Conservation (phyloP, 345 rosid species). For the Gossypium australe region DNA sequence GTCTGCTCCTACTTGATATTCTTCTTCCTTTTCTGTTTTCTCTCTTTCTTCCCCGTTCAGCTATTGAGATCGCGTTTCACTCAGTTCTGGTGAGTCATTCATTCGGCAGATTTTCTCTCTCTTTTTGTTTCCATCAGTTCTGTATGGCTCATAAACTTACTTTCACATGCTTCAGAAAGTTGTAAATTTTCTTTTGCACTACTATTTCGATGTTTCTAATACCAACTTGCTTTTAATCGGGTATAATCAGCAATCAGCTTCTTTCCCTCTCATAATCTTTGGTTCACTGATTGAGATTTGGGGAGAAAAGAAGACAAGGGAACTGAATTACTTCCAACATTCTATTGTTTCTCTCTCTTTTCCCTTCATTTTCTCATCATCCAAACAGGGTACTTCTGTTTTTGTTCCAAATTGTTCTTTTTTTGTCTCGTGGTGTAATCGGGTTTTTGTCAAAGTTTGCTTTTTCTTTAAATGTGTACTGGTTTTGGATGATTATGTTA, state of each 20-base stretch:
- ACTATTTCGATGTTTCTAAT: neutral
- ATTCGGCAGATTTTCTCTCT: neutral
- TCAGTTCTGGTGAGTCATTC: slow-evolving; percentile 17
- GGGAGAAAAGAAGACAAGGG: neutral
- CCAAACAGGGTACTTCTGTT: neutral
- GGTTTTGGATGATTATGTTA: neutral
- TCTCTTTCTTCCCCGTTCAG: neutral
- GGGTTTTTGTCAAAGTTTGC: neutral
- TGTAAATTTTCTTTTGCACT: neutral
- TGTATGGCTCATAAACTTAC: neutral
- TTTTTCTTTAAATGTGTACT: neutral
- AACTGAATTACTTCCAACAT: slow-evolving; percentile 1
- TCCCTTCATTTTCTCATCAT: neutral
- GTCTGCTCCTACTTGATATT: neutral
- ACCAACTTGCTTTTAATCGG: neutral
- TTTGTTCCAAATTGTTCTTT: neutral
- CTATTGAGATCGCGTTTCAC: slow-evolving; percentile 11
- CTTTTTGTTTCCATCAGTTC: neutral
- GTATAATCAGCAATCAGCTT: neutral
- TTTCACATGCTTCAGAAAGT: neutral
- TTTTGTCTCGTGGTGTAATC: neutral
- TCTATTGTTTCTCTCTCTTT: neutral
- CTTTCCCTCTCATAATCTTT: neutral
- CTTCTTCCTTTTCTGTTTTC: neutral
- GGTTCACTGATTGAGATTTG: neutral